Base-by-base conservation (phyloP, 805 yeast genomes). In the Nakazawaea holstii region DNA sequence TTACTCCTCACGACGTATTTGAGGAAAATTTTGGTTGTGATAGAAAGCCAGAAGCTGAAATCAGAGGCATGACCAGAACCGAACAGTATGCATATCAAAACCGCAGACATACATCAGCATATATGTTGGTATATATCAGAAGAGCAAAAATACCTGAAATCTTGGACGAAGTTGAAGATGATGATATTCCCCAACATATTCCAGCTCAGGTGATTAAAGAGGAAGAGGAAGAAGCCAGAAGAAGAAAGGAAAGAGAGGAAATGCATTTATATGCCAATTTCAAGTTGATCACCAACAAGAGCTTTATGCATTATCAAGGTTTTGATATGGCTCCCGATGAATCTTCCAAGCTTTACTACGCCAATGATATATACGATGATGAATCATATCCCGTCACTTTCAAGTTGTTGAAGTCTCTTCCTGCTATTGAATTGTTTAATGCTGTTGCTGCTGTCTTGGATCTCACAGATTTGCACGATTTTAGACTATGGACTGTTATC, bases 51-150 rank as follows among this genome's bases (percentile, higher is more conserved):
- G 76, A 72, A 20, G 71, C 68, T 10, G 73, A 75, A 39, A 61
- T 80, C 17, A 68, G 74, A 36, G 68, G 67, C 44, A 65, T 85
- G 67, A 66, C 84, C 0, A 73, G 84, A 56, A 67, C 67, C 13
- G 84, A 84, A 53, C 84, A 79, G 47, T 81, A 80, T 51, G 82
- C 76, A 42, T 82, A 84, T 51, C 72, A 76, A 39, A 68, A 86
- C 28, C 79, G 87, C 54, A 80, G 96, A 41, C 94, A 89, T 35
- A 91, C 98, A 0, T 87, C 94, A 37, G 99, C 99, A 1, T 94
- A 94, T 60, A 94, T 94, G 99, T 77, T 94, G 66, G 98, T 94
- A 2, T 94, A 94, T 61, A 77, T 91, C 52, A 76, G 95, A 46
- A 80, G 87, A 59, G 67, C 76, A 2, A 76, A 76, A 35, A 64